Base-by-base conservation (phyloP, 306 rosid species). In the Potentilla sterilis region DNA sequence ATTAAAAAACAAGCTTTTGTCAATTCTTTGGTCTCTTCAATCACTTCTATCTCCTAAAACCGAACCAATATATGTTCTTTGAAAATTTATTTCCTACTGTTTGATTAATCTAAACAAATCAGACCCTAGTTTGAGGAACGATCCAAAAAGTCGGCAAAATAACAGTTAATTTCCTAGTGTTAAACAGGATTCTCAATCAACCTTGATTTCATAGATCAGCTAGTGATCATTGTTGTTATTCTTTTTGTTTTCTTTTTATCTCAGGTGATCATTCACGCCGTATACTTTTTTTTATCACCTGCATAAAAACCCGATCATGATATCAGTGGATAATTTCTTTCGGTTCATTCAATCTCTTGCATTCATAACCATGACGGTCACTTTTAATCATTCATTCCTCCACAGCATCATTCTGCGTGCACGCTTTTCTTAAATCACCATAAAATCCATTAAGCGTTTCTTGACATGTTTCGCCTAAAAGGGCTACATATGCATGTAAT, bases 281-380 rank as follows among this genome's bases (percentile, higher is more conserved):
- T 55, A 4, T 38, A 22, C 52, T 72, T 49, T 49, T 49, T 24
- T 49, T 49, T 49, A 8, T 9, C 64, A 9, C 16, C 34, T 38
- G 48, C 48, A 38, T 4, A 15, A 13, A 73, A 7, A 63, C 28
- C 19, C 54, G 55, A 43, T 67, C 52, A 42, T 38, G 16, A 9
- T 66, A 41, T 66, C 49, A 19, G 70, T 8, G 34, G 48, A n/a
- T 28, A 28, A 28, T 28, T 66, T 57, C 67, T 73, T 73, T 73
- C 76, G 67, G 76, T 73, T 57, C 76, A 22, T 73, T 72, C 2
- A 69, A 71, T 71, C 75, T 51, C 37, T 69, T 57, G 6, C 66
- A 54, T 52, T 54, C 38, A 41, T 22, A 24, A 73, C 40, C 40
- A 55, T n/a, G 21, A 22, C 3, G 34, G 52, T 24, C 76, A 14